Base-by-base conservation (phyloP, 495 filamentous ascomycete species). In the Lasiosphaeris hirsuta region DNA sequence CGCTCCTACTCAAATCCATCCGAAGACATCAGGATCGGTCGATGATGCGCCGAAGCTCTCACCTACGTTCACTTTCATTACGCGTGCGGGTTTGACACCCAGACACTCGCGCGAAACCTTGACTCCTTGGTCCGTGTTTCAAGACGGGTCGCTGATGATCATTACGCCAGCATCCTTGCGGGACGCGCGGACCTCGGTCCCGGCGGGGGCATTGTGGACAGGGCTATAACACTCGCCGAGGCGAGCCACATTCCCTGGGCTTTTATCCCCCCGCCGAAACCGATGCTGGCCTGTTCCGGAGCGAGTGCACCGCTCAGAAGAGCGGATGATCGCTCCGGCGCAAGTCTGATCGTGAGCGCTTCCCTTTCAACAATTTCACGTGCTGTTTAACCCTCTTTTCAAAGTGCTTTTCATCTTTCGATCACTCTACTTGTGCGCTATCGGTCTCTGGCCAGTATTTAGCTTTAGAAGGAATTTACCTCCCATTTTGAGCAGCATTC, bases 1-100 rank as follows among this genome's bases (percentile, higher is more conserved):
- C 83, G 81, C 83, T 87, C 82, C 73, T 86, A 87, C 80, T 86
- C 81, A 87, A 84, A 86, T 87, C 84, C 81, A 83, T 87, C 82
- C 78, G 80, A 85, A 81, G 71, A 87, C 81, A 81, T 86, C 78
- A 79, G 80, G 81, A 86, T 85, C 81, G 81, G 83, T 87, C 81
- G 81, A 86, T 85, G 78, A 78, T 87, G 81, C 82, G 70, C 82
- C 82, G 63, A 62, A 69, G 65, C 65, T 72, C 65, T 68, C 63
- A 69, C 67, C 63, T 68, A 58, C 82, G 79, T 85, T 85, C 75
- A 84, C 83, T 83, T 86, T 86, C 75, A 86, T 83, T 86, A 67
- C 78, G 81, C 80, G 79, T 69, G 74, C 72, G 81, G 81, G 81
- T 84, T 86, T 85, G 63, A 81, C 80, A 85, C 81, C 78, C 80